Base-by-base conservation (phyloP, 2,329 filamentous ascomycete genomes). In the Pseudogymnoascus sp. region DNA sequence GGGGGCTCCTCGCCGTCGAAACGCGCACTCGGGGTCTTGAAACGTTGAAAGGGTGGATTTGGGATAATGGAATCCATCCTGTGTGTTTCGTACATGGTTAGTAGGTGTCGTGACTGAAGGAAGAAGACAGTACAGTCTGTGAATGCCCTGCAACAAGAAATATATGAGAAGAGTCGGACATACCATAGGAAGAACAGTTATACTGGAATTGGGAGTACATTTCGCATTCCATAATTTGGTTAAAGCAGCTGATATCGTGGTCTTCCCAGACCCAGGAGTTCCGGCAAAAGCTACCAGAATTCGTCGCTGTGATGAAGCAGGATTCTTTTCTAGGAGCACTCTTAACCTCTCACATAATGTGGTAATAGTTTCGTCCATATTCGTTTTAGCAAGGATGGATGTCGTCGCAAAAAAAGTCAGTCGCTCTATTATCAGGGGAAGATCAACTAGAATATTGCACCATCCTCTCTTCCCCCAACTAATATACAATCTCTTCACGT, bases 1-100 rank as follows among this genome's bases (percentile, higher is more conserved):
- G 1, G 73, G 69, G 0, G 72, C 72, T 12, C 73, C 73, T 42
- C 73, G 69, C 16, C 67, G 66, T 31, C 65, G 66, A 23, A 73
- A 68, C 6, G 72, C 71, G n/a, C 65, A 54, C 1, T 54, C 67
- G 0, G 72, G 67, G 31, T 73, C 68, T 5, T 64, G 40, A 18
- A 73, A 68, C 0, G 63, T 63, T 1, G 64, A 42, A 1, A 74
- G 65, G 0, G 59, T 63, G 4, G 67, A 69, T 45, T 70, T 68
- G 10, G 70, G 64, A 40, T 72, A 65, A 51, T 74, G 73, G 60
- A 73, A 75, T 8, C 73, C 73, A 63, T 75, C 73, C 68, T 73
- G 65, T 11, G 16, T 10, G 31, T 29, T 39, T 14, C 8, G 16
- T 11, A 60, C 11, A 51, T 34, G 40, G 26, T 21, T 26, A 39